Base-by-base conservation (phyloP, 192 early-diverging fungal species). In the Borealophlyctis nickersoniae region DNA sequence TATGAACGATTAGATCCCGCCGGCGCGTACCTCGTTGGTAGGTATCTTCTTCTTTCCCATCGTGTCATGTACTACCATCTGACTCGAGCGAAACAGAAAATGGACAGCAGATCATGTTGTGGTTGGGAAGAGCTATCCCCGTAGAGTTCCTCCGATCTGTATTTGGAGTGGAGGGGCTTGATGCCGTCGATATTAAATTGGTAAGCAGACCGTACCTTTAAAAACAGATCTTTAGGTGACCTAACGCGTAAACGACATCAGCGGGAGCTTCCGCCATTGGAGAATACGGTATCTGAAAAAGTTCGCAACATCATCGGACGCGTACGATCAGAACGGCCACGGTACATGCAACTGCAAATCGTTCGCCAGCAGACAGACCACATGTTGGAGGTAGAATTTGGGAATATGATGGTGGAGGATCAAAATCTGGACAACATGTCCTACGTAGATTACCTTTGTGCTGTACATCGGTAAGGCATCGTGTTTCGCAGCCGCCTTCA, bases 391-490 rank as follows among this genome's bases (percentile, higher is more conserved):
- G 70, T 85, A 9, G 88, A 90, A 58, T 92, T 96, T 73, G 77
- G 81, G 11, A 81, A 85, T 27, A 67, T 87, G 60, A 71, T 98
- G 62, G 73, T 87, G 14, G 96, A 98, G 75, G 96, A 98, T 76
- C 87, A 90, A 68, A 92, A 90, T 65, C 84, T 87, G 50, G 92
- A 90, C 50, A 83, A 84, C 55, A 87, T 92, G 88, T 87, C 85
- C 11, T 98, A 98, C 73, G 93, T 97, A 4, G 96, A 98, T 65
- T 96, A 88, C 62, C 71, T 98, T 27, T 90, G 90, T 51, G 71
- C 83, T 26, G 85, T 98, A 58, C 96, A 98, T 74, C 81, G 89
- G 67, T 88, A 69, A 64, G 59, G 7, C 19, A 13, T 45, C 19
- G 39, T 45, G 39, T 45, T n/a, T n/a, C n/a, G n/a, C n/a, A n/a